Percentiles rank a stretch among this genome's conserved stretches.
Evolutionary conservation across 768 basidiomycete species (phyloP).

Genomic region (Trametes maxima): DNA sequence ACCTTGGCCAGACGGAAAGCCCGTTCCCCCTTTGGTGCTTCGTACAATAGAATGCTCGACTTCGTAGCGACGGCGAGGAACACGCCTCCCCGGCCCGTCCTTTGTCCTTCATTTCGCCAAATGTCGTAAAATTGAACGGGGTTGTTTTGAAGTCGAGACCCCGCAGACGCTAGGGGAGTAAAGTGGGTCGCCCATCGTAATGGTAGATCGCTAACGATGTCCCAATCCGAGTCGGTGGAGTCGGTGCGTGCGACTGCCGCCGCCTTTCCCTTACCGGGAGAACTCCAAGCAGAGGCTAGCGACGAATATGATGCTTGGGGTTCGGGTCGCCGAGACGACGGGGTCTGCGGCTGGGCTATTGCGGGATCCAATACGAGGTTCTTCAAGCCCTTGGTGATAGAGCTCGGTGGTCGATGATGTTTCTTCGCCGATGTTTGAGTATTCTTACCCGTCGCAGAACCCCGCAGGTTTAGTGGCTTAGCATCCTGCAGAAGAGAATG

Average conservation of each 20-base stretch:
- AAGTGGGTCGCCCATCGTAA: slow-evolving; percentile 88
- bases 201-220: slow-evolving; percentile 71
- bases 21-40: slow-evolving; percentile 80
- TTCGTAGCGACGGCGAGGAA: slow-evolving; percentile 80
- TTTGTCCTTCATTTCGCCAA: slow-evolving; percentile 60
- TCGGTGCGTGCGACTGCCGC: slow-evolving; percentile 11
- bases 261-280: slow-evolving; percentile 19
- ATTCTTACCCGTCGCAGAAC: slow-evolving; percentile 52
- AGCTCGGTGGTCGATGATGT: slow-evolving; percentile 55
- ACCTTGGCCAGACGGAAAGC: slow-evolving; percentile 86
- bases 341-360: slow-evolving; percentile 27
- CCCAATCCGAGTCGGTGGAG: slow-evolving; percentile 46
- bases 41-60: slow-evolving; percentile 70
- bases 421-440: slow-evolving; percentile 33
- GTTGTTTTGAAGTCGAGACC: slow-evolving; percentile 61
- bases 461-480: slow-evolving; percentile 61
- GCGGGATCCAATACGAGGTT: slow-evolving; percentile 53
- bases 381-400: slow-evolving; percentile 65
- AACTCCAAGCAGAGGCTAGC: slow-evolving; percentile 16
- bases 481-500: slow-evolving; percentile 44
- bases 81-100: slow-evolving; percentile 44
- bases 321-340: slow-evolving; percentile 34
- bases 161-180: slow-evolving; percentile 70
- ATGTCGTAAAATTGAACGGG: slow-evolving; percentile 69
- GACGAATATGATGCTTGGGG: slow-evolving; percentile 28